Evolutionary conservation across 768 basidiomycete genomes (phyloP).

Genomic region (Lactarius quietus): DNA sequence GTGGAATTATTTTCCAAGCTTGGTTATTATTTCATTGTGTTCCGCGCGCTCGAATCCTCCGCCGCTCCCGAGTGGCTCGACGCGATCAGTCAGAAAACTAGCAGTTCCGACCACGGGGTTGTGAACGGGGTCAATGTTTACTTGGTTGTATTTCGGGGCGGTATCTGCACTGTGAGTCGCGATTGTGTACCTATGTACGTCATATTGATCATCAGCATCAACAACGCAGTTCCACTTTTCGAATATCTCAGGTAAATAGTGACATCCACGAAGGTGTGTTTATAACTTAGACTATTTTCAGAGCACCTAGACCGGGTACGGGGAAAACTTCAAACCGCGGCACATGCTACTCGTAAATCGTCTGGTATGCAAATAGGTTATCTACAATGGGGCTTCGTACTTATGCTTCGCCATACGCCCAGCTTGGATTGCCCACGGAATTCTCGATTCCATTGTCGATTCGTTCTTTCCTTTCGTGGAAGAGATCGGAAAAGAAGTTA

Average conservation of each 20-base stretch:
- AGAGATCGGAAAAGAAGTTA: conserved; percentile 58
- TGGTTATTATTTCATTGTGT: conserved; percentile 90
- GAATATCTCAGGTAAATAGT: conserved; percentile 63
- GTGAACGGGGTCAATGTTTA: conserved; percentile 84
- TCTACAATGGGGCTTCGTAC: not conserved
- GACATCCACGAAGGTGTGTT: conserved; percentile 7
- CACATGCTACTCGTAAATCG: conserved; percentile 63
- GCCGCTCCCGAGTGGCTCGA: conserved; percentile 41
- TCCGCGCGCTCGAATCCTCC: conserved; percentile 71
- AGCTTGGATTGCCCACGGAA: conserved; percentile 95
- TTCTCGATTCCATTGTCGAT: conserved; percentile 92
- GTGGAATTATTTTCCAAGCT: conserved; percentile 83
- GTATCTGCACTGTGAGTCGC: conserved; percentile 66
- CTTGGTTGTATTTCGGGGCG: conserved; percentile 83
- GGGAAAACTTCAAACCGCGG: conserved; percentile 61
- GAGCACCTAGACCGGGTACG: conserved; percentile 79
- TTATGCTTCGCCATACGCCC: not conserved
- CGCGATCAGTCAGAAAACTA: conserved; percentile 28
- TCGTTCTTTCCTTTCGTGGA: conserved; percentile 85
- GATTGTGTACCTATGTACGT: not conserved
- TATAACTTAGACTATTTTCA: conserved; percentile 23
- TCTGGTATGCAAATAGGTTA: conserved; percentile 48
- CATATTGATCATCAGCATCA: not conserved
- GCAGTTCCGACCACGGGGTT: conserved; percentile 36
- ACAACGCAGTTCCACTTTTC: conserved; percentile 80